Conservation (phyloP, 2,329 filamentous ascomycete genomes). For the Ophiosphaerella herpotricha region DNA sequence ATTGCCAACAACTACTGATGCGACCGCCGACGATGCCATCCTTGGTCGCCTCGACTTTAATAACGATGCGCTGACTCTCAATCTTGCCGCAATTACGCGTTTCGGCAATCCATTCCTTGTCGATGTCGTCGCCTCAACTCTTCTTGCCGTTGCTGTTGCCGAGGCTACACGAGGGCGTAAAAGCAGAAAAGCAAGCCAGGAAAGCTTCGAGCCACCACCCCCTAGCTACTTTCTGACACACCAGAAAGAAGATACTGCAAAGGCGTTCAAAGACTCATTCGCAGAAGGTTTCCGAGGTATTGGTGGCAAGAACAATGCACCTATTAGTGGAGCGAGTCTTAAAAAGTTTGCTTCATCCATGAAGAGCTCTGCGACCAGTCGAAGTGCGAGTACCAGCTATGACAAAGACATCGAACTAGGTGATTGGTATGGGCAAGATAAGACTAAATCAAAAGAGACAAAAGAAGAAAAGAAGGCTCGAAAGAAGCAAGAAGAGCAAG, state of each 20-base stretch:
- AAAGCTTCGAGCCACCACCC: slow-evolving; percentile 41
- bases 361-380: slow-evolving; percentile 20
- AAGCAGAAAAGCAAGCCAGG: slow-evolving; percentile 20
- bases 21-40: slow-evolving; percentile 43
- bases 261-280: slow-evolving; percentile 37
- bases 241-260: slow-evolving; percentile 32
- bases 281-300: slow-evolving; percentile 39
- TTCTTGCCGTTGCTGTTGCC: slow-evolving; percentile 52
- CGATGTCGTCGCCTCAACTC: slow-evolving; percentile 49
- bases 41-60: slow-evolving; percentile 53
- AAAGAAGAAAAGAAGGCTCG: slow-evolving; percentile 32
- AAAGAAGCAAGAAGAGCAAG: slow-evolving; percentile 37
- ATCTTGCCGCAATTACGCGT: slow-evolving; percentile 49
- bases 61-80: slow-evolving; percentile 49
- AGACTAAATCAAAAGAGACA: slow-evolving; percentile 13
- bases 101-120: slow-evolving; percentile 53
- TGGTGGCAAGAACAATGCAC: slow-evolving; percentile 31
- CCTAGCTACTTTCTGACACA: slow-evolving; percentile 26
- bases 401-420: slow-evolving; percentile 47
- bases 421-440: slow-evolving; percentile 43
- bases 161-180: slow-evolving; percentile 46
- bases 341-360: slow-evolving; percentile 29
- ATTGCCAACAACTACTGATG: slow-evolving; percentile 43
- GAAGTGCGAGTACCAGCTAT: slow-evolving; percentile 24
- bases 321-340: slow-evolving; percentile 19